These are phyloP conservation scores for Globisporangium paddicum DNA, from an alignment of 352 stramenopile species.

Conservation along the genomic window DNA sequence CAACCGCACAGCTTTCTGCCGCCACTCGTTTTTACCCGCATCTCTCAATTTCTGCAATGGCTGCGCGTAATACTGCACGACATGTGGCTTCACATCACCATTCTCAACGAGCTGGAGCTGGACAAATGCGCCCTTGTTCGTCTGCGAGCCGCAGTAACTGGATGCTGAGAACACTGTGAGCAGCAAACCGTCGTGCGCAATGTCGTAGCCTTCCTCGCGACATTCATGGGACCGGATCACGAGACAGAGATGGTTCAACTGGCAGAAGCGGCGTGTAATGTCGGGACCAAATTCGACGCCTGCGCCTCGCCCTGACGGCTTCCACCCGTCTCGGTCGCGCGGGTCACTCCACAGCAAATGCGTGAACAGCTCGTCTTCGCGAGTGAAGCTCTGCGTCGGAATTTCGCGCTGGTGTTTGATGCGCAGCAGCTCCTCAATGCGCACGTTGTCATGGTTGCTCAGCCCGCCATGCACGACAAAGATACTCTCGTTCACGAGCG, in stretches of 20 bases:
- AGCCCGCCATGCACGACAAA: slow-evolving; percentile 94
- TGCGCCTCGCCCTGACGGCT: slow-evolving; percentile 72
- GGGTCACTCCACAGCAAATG: slow-evolving; percentile 92
- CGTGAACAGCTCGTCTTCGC: slow-evolving; percentile 88
- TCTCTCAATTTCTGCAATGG: slow-evolving; percentile 69
- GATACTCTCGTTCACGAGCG: slow-evolving; percentile 87
- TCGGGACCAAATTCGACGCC: slow-evolving; percentile 92
- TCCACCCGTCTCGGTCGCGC: slow-evolving; percentile 53
- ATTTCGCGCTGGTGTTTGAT: slow-evolving; percentile 88
- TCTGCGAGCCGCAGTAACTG: slow-evolving; percentile 90
- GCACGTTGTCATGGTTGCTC: slow-evolving; percentile 84
- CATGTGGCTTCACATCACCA: slow-evolving; percentile 83
- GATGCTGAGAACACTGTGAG: slow-evolving; percentile 92
- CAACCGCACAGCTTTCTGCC: slow-evolving; percentile 66
- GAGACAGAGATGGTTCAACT: slow-evolving; percentile 79
- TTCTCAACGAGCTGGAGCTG: slow-evolving; percentile 61
- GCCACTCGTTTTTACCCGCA: slow-evolving; percentile 69
- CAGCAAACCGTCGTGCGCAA: slow-evolving; percentile 78
- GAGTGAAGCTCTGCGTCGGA: slow-evolving; percentile 71
- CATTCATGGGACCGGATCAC: slow-evolving; percentile 95
- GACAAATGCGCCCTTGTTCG: slow-evolving; percentile 85
- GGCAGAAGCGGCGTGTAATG: slow-evolving; percentile 89
- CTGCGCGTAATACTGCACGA: slow-evolving; percentile 91
- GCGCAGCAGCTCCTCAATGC: slow-evolving; percentile 76
- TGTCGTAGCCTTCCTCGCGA: slow-evolving; percentile 88